A percentile compares a stretch with the other conserved stretches of the same genome.
Evolutionary conservation across 805 yeast species (phyloP).

Genomic region (Cyberlindnera mrakii): DNA sequence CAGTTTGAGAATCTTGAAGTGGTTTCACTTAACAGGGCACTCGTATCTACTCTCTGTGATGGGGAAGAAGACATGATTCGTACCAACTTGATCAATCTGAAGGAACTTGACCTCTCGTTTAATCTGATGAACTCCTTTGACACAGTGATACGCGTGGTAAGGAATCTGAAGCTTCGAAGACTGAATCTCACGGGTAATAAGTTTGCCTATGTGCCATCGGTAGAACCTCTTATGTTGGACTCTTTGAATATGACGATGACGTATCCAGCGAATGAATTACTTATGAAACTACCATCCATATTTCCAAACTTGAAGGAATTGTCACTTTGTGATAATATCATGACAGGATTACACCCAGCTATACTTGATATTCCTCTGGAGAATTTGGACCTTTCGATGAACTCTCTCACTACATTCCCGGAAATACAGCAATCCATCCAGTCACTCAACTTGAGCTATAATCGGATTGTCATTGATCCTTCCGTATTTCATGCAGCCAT

Average conservation of each 20-base stretch:
- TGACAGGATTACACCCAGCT: conserved; percentile 6
- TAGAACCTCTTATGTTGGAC: conserved; percentile 1
- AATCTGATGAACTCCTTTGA: conserved; percentile 44
- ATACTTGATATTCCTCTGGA: conserved; percentile 3
- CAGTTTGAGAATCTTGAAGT: conserved; percentile 39
- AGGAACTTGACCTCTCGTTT: conserved; percentile 50
- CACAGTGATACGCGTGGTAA: conserved; percentile 32
- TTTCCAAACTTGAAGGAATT: conserved; percentile 34
- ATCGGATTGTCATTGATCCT: conserved; percentile 22
- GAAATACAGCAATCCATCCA: conserved; percentile 1
- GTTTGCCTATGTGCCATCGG: conserved; percentile 18
- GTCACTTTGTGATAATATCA: conserved; percentile 22
- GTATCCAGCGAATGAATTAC: conserved; percentile 3
- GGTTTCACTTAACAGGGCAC: conserved; percentile 43
- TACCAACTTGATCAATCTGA: conserved; percentile 28
- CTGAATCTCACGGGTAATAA: conserved; percentile 53
- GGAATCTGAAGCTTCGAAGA: conserved; percentile 28
- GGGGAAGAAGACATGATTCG: conserved; percentile 5
- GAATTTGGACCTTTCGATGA: conserved; percentile 9
- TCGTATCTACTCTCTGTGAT: conserved; percentile 23
- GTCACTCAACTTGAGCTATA: conserved; percentile 10
- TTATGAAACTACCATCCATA: conserved; percentile 8
- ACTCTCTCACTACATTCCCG: conserved; percentile 12
- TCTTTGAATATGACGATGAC: conserved; percentile 23
- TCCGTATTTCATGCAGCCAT: conserved; percentile 18